Conservation (phyloP, 345 rosid genomes). For the Combretum micranthum region DNA sequence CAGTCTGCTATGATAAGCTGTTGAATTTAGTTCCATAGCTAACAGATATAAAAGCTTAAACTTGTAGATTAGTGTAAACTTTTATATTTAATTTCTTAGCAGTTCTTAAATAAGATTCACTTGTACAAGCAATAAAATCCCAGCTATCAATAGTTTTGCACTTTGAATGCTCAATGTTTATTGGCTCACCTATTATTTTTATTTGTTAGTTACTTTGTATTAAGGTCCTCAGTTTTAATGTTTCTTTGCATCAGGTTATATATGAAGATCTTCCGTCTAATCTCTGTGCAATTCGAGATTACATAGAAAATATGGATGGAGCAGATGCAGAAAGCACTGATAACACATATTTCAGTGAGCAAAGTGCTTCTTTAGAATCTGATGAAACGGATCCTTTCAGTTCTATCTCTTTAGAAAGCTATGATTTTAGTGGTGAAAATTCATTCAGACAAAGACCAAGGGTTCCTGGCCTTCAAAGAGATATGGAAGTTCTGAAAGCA, state of each 20-base stretch:
- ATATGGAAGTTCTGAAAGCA: slow-evolving; percentile 68
- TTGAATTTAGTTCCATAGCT: too few species aligned
- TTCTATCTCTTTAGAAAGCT: slow-evolving; percentile 8
- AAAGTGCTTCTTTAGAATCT: slow-evolving; percentile 20
- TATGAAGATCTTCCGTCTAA: slow-evolving; percentile 98
- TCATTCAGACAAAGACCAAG: slow-evolving; percentile 54
- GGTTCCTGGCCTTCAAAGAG: slow-evolving; percentile 82
- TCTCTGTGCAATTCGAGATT: slow-evolving; percentile 82
- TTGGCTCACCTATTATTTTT: neutral
- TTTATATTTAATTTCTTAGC: too few species aligned
- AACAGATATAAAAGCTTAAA: too few species aligned
- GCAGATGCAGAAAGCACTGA: slow-evolving; percentile 33
- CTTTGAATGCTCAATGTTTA: neutral
- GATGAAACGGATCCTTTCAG: slow-evolving; percentile 11
- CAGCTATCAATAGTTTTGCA: too few species aligned
- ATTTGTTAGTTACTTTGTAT: neutral
- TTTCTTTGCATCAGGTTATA: slow-evolving; percentile 50
- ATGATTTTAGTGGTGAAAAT: slow-evolving; percentile 12
- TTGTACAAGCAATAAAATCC: too few species aligned
- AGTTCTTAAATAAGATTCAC: too few species aligned
- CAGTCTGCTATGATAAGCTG: too few species aligned
- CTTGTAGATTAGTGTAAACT: too few species aligned
- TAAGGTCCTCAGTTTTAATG: slow-evolving; percentile 1
- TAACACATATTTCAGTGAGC: slow-evolving; percentile 25
- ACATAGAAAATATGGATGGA: slow-evolving; percentile 54